Base-by-base conservation (phyloP, 805 yeast genomes). In the Saccharomycopsis malanga region DNA sequence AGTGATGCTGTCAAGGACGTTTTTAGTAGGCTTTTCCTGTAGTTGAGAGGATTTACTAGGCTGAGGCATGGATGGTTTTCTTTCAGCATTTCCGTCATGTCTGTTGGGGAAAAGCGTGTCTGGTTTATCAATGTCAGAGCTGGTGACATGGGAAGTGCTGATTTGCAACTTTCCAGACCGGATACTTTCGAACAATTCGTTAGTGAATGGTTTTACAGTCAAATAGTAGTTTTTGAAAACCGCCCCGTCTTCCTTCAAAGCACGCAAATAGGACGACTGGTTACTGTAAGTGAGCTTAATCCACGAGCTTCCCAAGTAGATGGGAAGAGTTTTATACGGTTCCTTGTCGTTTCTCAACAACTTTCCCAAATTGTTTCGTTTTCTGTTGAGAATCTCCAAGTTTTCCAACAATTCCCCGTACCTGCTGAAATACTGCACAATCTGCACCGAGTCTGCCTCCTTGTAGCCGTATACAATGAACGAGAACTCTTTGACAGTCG, bases 391-490 rank as follows among this genome's bases (percentile, higher is more conserved):
- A 2, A 67, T 65, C 54, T 79, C 80, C 56, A 84, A 81, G 57
- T 84, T 82, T 55, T 88, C 96, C 47, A 87, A 61, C 35, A 91
- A 79, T 23, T 70, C 72, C 18, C 98, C 98, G 62, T 82, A 87
- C 56, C 82, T 83, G 21, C 79, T 71, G 58, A 88, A 91, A 61
- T 79, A 85, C 44, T 76, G 75, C 34, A 91, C 71, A 1, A 91
- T 76, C 30, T 72, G 72, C 27, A 72, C 73, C 6, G 94, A 78
- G 54, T 81, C 71, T 1, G 78, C 71, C 57, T 88, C 94, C 1
- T 94, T 87, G 61, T 87, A 91, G 1, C 98, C 98, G 64, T 84
- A 87, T 2, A 91, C 87, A 24, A 89, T 65, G 1, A 91, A 83
- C 0, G 95, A 84, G 41, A 78, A 71, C 46, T 79, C 87, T 7